Percentiles rank a stretch among this genome's conserved stretches.
phyloP scores from a whole-genome alignment of 75 land plant species.

The Larix kaempferi region DNA sequence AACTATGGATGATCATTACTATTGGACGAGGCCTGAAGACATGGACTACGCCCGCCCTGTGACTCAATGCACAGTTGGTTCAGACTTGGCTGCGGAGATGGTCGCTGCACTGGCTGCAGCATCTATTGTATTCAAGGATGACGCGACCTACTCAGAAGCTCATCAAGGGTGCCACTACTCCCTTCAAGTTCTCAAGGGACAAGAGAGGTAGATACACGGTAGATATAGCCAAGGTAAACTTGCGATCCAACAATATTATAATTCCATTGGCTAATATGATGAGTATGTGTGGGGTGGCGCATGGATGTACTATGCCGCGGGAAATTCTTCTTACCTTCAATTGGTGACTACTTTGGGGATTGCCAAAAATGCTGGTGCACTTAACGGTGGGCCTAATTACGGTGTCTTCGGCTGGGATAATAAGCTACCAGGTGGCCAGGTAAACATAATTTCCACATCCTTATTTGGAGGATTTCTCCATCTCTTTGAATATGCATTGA shows the following conservation, averaged over 20 bases:
- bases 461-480: no score
- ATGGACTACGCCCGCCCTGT: slow-evolving; percentile 69
- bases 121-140: slow-evolving; percentile 95
- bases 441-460: slow-evolving; percentile 15
- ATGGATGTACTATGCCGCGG: slow-evolving; percentile 97
- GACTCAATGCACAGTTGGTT: slow-evolving; percentile 35
- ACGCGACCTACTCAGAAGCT: slow-evolving; percentile 75
- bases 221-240: slow-evolving; percentile 42
- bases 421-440: slow-evolving; percentile 95
- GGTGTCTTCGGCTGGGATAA: slow-evolving; percentile 96
- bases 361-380: slow-evolving; percentile 81
- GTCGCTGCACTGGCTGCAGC: slow-evolving; percentile 96
- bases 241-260: slow-evolving; percentile 69
- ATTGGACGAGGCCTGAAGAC: slow-evolving; percentile 96
- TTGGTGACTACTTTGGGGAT: slow-evolving; percentile 65
- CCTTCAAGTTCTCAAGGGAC: slow-evolving; percentile 55
- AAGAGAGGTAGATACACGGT: slow-evolving; percentile 80
- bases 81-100: slow-evolving; percentile 96
- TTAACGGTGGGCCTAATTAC: slow-evolving; percentile 70
- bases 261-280: slow-evolving; percentile 91
- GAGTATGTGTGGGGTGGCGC: slow-evolving; percentile 96
- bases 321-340: slow-evolving; percentile 76
- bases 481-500: no score
- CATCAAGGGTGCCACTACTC: slow-evolving; percentile 71
- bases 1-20: slow-evolving; percentile 73